A percentile compares a stretch with the other conserved stretches of the same genome.
Evolutionary conservation across 306 rosid species (phyloP).

Genomic region (Cicer bijugum): DNA sequence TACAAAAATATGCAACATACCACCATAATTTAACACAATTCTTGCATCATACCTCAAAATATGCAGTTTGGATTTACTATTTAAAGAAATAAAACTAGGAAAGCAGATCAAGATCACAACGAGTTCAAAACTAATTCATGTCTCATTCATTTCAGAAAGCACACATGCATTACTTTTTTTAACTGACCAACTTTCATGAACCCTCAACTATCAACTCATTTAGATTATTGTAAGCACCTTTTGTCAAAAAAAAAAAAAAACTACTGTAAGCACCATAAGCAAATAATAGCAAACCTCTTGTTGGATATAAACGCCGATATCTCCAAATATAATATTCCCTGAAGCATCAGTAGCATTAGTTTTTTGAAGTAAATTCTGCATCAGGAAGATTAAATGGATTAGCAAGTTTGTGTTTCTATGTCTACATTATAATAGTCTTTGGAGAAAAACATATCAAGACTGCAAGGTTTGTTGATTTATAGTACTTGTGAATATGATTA

Average conservation of each 20-base stretch:
- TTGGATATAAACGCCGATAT: conserved; percentile 83
- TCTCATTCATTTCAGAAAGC: neutral
- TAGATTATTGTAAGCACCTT: conserved; percentile 22
- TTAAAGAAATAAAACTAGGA: neutral
- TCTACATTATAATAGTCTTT: conserved; percentile 9
- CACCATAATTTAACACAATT: conserved; percentile 4
- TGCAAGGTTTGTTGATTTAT: conserved; percentile 14
- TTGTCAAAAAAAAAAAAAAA: no score
- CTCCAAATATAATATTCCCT: conserved; percentile 74
- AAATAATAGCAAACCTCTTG: conserved; percentile 74
- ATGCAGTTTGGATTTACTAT: neutral
- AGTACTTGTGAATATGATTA: neutral
- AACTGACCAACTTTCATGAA: conserved; percentile 6
- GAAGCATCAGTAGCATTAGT: conserved; percentile 95
- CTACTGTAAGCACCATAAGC: conserved; percentile 25
- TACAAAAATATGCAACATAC: conserved; percentile 15
- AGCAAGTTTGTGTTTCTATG: conserved; percentile 32
- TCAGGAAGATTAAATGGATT: conserved; percentile 35
- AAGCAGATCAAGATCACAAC: neutral
- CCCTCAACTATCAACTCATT: conserved; percentile 34
- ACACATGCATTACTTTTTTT: neutral
- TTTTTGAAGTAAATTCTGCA: conserved; percentile 82
- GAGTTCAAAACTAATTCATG: neutral
- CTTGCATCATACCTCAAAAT: conserved; percentile 8
- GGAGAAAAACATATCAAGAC: conserved; percentile 8